Percentiles rank a stretch among this genome's conserved stretches.
Conservation (phyloP, 495 filamentous ascomycete genomes). For the Jackrogersella minutella region DNA sequence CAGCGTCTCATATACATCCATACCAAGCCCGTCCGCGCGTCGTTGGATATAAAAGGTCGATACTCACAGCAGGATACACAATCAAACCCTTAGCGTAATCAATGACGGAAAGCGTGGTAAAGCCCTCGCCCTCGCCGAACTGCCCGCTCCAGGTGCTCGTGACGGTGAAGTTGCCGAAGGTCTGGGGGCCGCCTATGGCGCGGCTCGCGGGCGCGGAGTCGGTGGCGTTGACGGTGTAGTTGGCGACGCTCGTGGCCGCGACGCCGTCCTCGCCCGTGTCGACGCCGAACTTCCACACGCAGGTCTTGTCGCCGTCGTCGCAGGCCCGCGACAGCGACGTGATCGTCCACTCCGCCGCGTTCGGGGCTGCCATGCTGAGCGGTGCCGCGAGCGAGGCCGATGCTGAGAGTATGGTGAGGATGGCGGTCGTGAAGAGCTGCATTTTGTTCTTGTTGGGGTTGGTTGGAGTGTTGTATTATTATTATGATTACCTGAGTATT, state of each 20-base stretch:
- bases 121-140: constrained; percentile 61
- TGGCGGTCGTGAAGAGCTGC: constrained; percentile 54
- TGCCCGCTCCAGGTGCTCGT: constrained; percentile 65
- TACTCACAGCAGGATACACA: constrained; percentile 52
- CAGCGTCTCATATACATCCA: background rate
- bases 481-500: constrained; percentile 7
- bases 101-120: constrained; percentile 61
- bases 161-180: constrained; percentile 60
- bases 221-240: constrained; percentile 52
- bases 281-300: constrained; percentile 59
- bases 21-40: no score
- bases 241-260: constrained; percentile 43
- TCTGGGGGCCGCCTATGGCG: constrained; percentile 48
- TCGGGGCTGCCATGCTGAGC: constrained; percentile 50
- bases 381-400: constrained; percentile 52
- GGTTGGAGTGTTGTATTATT: background rate
- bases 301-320: constrained; percentile 54
- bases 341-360: constrained; percentile 58
- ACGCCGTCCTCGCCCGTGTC: constrained; percentile 46
- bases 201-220: constrained; percentile 48
- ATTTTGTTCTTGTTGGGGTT: constrained; percentile 46
- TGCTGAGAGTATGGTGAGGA: constrained; percentile 50
- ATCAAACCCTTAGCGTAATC: constrained; percentile 53
- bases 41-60: no score
- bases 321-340: constrained; percentile 56